These are phyloP conservation scores for Pythium vanterpoolii DNA, from an alignment of 352 stramenopile genomes.

Conservation along the genomic window DNA sequence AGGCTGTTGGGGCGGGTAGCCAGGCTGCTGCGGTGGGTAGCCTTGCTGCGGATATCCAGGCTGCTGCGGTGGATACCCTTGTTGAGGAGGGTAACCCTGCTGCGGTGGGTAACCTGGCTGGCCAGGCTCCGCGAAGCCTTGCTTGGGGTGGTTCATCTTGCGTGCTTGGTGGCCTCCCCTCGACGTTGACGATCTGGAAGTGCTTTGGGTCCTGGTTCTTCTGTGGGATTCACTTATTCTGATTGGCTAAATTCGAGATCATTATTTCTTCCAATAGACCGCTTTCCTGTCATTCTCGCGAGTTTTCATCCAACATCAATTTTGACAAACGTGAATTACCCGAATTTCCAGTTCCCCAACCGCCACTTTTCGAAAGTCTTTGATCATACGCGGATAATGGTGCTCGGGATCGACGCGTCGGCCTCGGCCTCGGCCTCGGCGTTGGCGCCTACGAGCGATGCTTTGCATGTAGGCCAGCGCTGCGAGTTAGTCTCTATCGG, in stretches of 20 bases:
- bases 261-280: background rate
- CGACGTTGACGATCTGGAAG: constrained; percentile 13
- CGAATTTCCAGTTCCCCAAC: constrained; percentile 11
- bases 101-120: constrained; percentile 34
- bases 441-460: background rate
- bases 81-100: constrained; percentile 35
- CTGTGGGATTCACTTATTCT: constrained; percentile 2
- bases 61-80: constrained; percentile 37
- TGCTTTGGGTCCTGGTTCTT: background rate
- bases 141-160: constrained; percentile 24
- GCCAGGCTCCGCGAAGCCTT: constrained; percentile 22
- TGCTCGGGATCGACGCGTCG: background rate
- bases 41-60: constrained; percentile 26
- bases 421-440: background rate
- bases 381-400: constrained; percentile 10
- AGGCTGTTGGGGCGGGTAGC: constrained; percentile 10
- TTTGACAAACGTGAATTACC: background rate
- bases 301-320: background rate
- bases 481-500: constrained; percentile 52
- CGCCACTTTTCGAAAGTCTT: too few species aligned
- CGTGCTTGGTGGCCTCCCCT: background rate
- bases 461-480: constrained; percentile 33
- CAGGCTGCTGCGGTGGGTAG: constrained; percentile 4
- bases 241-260: constrained; percentile 4
- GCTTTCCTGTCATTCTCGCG: background rate